Base-by-base conservation (phyloP, 2,329 filamentous ascomycete species). In the Exophiala sideris region DNA sequence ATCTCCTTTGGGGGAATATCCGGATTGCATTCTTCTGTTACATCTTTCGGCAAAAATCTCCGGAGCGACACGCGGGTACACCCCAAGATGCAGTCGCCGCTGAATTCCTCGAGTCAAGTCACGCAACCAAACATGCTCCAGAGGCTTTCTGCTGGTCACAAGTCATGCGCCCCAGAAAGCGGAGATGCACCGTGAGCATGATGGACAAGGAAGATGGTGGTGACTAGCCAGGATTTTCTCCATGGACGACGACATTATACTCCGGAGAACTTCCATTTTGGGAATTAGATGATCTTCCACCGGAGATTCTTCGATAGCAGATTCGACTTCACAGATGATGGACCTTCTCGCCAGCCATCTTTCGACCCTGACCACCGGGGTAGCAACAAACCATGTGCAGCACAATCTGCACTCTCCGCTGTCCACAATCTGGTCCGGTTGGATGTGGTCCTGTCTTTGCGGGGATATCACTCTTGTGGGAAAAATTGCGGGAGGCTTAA, bases 401-500 rank as follows among this genome's bases (percentile, higher is more conserved):
- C 16, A 9, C 20, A 42, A 24, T 38, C 35, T 38, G 35, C 35
- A 21, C 40, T 29, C 41, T 32, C 41, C 41, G 20, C 41, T 44
- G 41, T 44, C 41, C 18, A 44, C 36, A 42, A 29, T 34, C 40
- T 14, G 20, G 21, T 52, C 42, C 29, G 42, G 50, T 45, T 39
- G 20, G 40, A 20, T 14, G 21, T 34, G 5, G 10, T 40, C 35
- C 32, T 36, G 18, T 36, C 39, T 20, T 50, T 49, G 47, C 35
- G 44, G 44, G 44, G 46, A 39, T 33, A 34, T 45, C 34, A 36
- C 46, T 50, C 42, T 38, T 54, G 47, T 54, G 48, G 55, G 55
- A 51, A 57, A 57, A 54, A 45, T 24, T 49, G 55, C 55, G 51
- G 55, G 50, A 54, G 42, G 34, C 49, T 46, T 36, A 34, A 18